Evolutionary conservation across 73 alveolate genomes (phyloP).

Genomic region (Paramecium primaurelia): DNA sequence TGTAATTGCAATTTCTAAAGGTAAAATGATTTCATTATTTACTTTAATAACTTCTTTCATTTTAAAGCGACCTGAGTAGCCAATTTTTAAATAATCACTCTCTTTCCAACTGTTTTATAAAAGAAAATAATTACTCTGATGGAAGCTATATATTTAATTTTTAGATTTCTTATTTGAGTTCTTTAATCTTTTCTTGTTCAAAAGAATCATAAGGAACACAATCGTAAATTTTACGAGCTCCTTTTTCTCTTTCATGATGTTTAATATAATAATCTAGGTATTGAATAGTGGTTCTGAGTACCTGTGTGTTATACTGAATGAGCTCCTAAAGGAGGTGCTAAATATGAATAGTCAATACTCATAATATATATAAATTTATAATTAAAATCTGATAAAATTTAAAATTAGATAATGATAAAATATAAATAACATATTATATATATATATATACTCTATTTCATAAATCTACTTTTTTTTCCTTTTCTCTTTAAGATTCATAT

Average conservation of each 20-base stretch:
- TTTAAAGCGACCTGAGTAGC: slow-evolving; percentile 52
- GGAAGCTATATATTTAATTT: slow-evolving; percentile 37
- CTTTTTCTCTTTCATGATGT: slow-evolving; percentile 48
- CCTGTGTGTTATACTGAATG: slow-evolving; percentile 4
- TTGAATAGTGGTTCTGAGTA: not conserved
- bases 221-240: slow-evolving; percentile 57
- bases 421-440: not conserved
- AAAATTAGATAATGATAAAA: not conserved
- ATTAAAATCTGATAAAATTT: not conserved
- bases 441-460: not conserved
- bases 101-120: slow-evolving; percentile 38
- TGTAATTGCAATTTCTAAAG: not conserved
- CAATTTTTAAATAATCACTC: slow-evolving; percentile 54
- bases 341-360: not conserved
- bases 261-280: slow-evolving; percentile 43
- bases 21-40: not conserved
- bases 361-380: not conserved
- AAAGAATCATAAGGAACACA: slow-evolving; percentile 24
- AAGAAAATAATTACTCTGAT: slow-evolving; percentile 9
- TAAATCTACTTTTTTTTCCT: not conserved
- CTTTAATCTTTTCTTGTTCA: slow-evolving; percentile 41
- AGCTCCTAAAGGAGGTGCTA: slow-evolving; percentile 23
- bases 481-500: not conserved
- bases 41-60: slow-evolving; percentile 57
- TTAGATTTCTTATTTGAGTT: slow-evolving; percentile 45